Evolutionary conservation across 2,329 filamentous ascomycete genomes (phyloP).

Genomic region (Colletotrichum sp.): DNA sequence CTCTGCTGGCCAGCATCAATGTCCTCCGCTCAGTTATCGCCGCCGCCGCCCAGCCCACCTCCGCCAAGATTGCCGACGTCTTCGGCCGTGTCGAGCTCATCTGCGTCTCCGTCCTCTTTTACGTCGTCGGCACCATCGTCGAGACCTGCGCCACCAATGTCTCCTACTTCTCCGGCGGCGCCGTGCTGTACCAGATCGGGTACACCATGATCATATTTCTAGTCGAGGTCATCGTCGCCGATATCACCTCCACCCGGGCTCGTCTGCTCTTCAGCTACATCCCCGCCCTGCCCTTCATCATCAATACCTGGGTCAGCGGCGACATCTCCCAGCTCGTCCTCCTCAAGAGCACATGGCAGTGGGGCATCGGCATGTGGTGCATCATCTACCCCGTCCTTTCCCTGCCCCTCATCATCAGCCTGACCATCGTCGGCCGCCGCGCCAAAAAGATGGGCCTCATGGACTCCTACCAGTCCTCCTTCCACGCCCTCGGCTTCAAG

Average conservation of each 20-base stretch:
- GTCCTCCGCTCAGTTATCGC: slow-evolving; percentile 64
- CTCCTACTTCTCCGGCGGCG: slow-evolving; percentile 59
- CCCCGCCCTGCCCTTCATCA: slow-evolving; percentile 63
- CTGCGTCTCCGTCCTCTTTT: slow-evolving; percentile 64
- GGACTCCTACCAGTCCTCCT: slow-evolving; percentile 35
- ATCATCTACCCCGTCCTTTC: slow-evolving; percentile 64
- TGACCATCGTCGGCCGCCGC: slow-evolving; percentile 55
- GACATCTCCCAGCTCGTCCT: slow-evolving; percentile 58
- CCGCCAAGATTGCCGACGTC: slow-evolving; percentile 66
- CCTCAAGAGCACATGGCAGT: slow-evolving; percentile 56
- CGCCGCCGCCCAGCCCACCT: slow-evolving; percentile 61
- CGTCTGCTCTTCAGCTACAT: slow-evolving; percentile 71
- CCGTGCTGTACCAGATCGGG: slow-evolving; percentile 66
- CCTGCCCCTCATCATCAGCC: slow-evolving; percentile 58
- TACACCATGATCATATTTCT: slow-evolving; percentile 67
- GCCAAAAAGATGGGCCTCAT: slow-evolving; percentile 58
- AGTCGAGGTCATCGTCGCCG: slow-evolving; percentile 68
- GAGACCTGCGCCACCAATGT: slow-evolving; percentile 57
- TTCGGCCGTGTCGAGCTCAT: slow-evolving; percentile 68
- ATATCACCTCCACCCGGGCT: slow-evolving; percentile 66
- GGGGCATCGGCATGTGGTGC: slow-evolving; percentile 70
- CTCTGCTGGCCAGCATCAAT: slow-evolving; percentile 61
- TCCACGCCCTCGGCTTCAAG: slow-evolving; percentile 34
- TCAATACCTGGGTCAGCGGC: slow-evolving; percentile 70
- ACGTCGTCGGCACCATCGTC: slow-evolving; percentile 61